Base-by-base conservation (phyloP, 78 protist genomes). In the Polysphondylium violaceum region DNA sequence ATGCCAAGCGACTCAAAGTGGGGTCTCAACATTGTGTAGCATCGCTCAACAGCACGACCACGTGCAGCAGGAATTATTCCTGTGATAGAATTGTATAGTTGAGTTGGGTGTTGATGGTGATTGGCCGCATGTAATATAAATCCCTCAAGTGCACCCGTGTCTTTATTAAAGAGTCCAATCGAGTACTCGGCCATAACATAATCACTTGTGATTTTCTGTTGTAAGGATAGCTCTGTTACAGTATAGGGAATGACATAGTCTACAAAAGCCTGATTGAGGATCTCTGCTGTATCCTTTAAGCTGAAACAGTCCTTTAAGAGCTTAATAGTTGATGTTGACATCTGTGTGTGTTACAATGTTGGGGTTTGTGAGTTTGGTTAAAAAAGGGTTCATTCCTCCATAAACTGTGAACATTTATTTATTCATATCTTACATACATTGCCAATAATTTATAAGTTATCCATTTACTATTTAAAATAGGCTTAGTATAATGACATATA, bases 21-120 rank as follows among this genome's bases (percentile, higher is more conserved):
- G 6, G 43, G 14, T 36, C 25, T 31, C 29, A 33, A 12, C n/a
- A 14, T 31, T 31, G 31, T 8, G 33, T 50, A 50, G 6, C 14
- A n/a, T 25, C n/a, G 14, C 11, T 36, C 23, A 6, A 72, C 36
- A 17, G 33, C 51, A 14, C 27, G 21, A 19, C 78, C 78, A 33
- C 78, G 27, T 5, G 64, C 59, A 29, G 64, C n/a, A 31, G 78
- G 78, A 2, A 72, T 19, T 2, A 72, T 47, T 9, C 78, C 78
- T 5, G 78, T 72, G 1, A 31, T 63, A 29, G 43, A 12, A 51
- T 72, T 72, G 21, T 72, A 72, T 21, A 72, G 11, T 14, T 33
- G 8, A 1, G 25, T 72, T 72, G 78, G 78, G 5, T 44, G 23
- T 16, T 50, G 9, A 3, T 29, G 2, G 19, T 50, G 25, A 31